Evolutionary conservation across 163 green algal genomes (phyloP), one percentile per base, ranked within the genome.

Genomic region (Smithsoniella earleae): DNA sequence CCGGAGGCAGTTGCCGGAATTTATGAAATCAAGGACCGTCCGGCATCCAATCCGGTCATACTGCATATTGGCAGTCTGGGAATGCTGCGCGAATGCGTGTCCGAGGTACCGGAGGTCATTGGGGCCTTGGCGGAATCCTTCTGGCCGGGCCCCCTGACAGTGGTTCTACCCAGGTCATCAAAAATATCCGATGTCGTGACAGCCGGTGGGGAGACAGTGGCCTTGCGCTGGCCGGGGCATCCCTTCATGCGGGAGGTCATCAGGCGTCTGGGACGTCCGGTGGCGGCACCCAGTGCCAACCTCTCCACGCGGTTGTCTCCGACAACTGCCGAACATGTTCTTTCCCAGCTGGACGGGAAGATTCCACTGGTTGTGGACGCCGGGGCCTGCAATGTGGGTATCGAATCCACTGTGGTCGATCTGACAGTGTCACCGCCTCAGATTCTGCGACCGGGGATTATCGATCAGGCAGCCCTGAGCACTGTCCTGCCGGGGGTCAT

Each of bases 91-190:
- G 54, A 83, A 2, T 85, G 79, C 22, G 55, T 83, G 2, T 76
- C 55, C 34, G 73, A 87, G 22, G 44, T 78, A 20, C 76, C n/a
- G 0, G 80, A 86, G 3, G 76, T 92, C 18, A 75, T 94, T 62
- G 74, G 79, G 27, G 76, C 78, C 3, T 80, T 94, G 73, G 80
- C 93, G 62, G 5, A n/a, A n/a, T n/a, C n/a, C n/a, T n/a, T n/a
- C n/a, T n/a, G n/a, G n/a, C 88, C 88, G 0, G 88, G 88, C 3
- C 77, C 88, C 2, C 78, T 91, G 34, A 95, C 88, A 13, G 46
- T 95, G 30, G 46, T 94, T 49, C 76, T 94, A 30, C 46, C 52
- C 0, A 72, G 79, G 16, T 54, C 44, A 22, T 20, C 18, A 54
- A 18, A 54, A n/a, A n/a, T n/a, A n/a, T n/a, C n/a, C n/a, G n/a